phyloP scores from a whole-genome alignment of 768 basidiomycete species.

The Kwoniella heveanensis region DNA sequence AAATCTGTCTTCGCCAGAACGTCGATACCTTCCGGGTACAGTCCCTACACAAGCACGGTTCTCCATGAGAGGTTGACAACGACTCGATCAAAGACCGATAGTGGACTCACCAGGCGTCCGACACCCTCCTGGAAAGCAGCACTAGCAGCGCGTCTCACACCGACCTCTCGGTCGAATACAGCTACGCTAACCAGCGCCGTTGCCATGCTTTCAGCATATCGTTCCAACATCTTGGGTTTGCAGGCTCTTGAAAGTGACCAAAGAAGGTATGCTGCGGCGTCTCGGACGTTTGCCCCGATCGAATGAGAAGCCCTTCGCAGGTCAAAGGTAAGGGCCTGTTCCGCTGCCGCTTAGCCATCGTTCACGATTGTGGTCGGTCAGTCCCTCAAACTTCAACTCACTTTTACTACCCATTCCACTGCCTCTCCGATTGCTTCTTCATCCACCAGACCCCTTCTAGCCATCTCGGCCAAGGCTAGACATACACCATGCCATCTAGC shows the following conservation, averaged over 20 bases:
- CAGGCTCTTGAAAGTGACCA: conserved; percentile 87
- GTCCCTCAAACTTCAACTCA: too few species aligned
- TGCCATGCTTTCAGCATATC: conserved; percentile 69
- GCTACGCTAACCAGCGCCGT: conserved; percentile 74
- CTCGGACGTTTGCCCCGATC: conserved; percentile 89
- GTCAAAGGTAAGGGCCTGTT: conserved; percentile 94
- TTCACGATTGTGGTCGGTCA: too few species aligned
- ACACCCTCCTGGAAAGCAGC: conserved; percentile 98
- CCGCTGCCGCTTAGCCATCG: too few species aligned
- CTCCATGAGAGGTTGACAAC: too few species aligned
- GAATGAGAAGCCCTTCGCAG: conserved; percentile 88
- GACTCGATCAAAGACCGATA: too few species aligned
- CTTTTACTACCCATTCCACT: conserved; percentile 80
- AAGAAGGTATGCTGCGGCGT: conserved; percentile 88
- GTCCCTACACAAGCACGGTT: conserved; percentile 63
- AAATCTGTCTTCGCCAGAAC: conserved; percentile 91
- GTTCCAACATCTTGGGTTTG: conserved; percentile 60
- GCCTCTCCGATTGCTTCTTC: conserved; percentile 65
- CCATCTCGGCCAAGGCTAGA: conserved; percentile 88
- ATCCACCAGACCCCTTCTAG: conserved; percentile 73
- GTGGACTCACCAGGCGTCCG: conserved; percentile 74
- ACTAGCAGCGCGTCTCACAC: conserved; percentile 91
- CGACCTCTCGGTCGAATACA: conserved; percentile 88
- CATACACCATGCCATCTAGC: conserved; percentile 93
- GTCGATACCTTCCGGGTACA: conserved; percentile 93